A percentile compares a stretch with the other conserved stretches of the same genome.
phyloP scores from a whole-genome alignment of 2,329 filamentous ascomycete species.

The Paecilomyces fulvus region DNA sequence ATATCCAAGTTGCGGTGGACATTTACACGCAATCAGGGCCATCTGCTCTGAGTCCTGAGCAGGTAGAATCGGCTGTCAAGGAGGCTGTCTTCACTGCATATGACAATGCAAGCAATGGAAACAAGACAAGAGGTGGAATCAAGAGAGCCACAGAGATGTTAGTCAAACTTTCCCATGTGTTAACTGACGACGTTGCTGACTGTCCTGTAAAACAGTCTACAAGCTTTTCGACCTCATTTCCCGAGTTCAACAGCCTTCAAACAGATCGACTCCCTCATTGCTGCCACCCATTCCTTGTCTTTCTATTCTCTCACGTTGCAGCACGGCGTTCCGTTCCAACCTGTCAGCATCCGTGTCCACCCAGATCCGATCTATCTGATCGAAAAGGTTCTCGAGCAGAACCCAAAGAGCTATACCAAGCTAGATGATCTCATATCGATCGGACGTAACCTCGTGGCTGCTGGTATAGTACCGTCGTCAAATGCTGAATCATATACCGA shows the following conservation, averaged over 20 bases:
- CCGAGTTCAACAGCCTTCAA: constrained; percentile 30
- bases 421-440: constrained; percentile 57
- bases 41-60: constrained; percentile 31
- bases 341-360: constrained; percentile 57
- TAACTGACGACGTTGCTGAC: background rate
- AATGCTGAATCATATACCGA: constrained; percentile 10
- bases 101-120: constrained; percentile 59
- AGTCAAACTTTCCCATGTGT: constrained; percentile 12
- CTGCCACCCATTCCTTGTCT: constrained; percentile 55
- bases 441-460: constrained; percentile 48
- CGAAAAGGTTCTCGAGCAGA: constrained; percentile 54
- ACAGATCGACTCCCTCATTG: constrained; percentile 46
- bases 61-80: constrained; percentile 46
- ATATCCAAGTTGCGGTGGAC: constrained; percentile 35
- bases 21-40: constrained; percentile 27
- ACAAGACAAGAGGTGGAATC: constrained; percentile 53
- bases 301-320: constrained; percentile 58
- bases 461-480: constrained; percentile 23
- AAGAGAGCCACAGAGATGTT: constrained; percentile 52
- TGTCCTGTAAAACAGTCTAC: constrained; percentile 20
- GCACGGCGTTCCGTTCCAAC: constrained; percentile 57
- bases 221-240: constrained; percentile 36
- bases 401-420: constrained; percentile 53
- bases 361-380: constrained; percentile 52
- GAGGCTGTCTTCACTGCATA: constrained; percentile 48